Base-by-base conservation (phyloP, 2,329 filamentous ascomycete genomes). In the Xylaria sp. region DNA sequence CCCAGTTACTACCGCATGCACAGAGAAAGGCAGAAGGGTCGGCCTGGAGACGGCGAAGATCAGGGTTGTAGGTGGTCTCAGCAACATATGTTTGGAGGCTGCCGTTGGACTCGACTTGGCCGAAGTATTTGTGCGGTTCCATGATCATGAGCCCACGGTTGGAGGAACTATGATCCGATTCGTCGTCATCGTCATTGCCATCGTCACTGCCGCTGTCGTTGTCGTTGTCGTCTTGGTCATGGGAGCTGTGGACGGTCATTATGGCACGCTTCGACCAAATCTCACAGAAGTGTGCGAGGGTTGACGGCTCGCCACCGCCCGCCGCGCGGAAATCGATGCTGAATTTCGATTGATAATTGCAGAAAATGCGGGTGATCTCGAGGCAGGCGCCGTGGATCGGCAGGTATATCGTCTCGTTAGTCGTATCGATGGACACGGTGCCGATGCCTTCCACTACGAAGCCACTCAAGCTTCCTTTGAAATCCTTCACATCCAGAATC, bases 251-350 rank as follows among this genome's bases (percentile, higher is more conserved):
- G 6, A 22, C 8, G 5, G 48, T 48, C 44, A 56, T 55, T 26
- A 60, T 39, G 9, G 62, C 60, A 8, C 63, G 63, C 45, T 64
- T 57, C 43, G 49, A 45, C 64, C 64, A 66, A 18, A 65, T 64
- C 39, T 65, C 61, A 38, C 64, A 66, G 3, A 66, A 40, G 6
- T 65, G 62, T 2, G 51, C 39, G n/a, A 66, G 50, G 43, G 42
- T 61, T 3, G 56, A 53, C 1, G 64, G 61, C 3, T 24, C 37
- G 2, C 61, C 61, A 20, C 50, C 52, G n/a, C 22, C 11, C 4
- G 48, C 2, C 13, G 9, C 9, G 9, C 60, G 54, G 42, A 64
- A 65, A 24, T 63, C 24, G 19, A 51, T 44, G 1, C 46, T 17
- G 34, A 57, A 62, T 0, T 19, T 43, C 1, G 52, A 43, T 20